Base-by-base conservation (phyloP, 495 filamentous ascomycete species). In the Penicillium lagena region DNA sequence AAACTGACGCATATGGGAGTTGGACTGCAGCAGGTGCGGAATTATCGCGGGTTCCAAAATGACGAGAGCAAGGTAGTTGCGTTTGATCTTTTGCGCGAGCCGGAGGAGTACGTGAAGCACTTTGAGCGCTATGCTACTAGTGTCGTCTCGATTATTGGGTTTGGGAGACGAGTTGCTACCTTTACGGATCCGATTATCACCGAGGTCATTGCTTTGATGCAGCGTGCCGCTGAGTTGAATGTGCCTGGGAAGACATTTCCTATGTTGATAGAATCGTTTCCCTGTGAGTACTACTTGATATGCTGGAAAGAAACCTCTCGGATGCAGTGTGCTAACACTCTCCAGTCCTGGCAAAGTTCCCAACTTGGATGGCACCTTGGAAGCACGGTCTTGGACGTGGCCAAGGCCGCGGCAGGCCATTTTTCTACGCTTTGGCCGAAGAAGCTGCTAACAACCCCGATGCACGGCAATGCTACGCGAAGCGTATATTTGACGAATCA, bases 1-100 rank as follows among this genome's bases (percentile, higher is more conserved):
- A 82, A 80, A 56, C 52, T 82, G 39, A 82, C 76, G 36, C 80
- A 84, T 45, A 56, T 72, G n/a, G 77, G 73, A 32, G 77, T 82
- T 10, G 78, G 78, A 7, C 48, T 77, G 7, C 80, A 83, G 61
- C 71, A 79, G 12, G 78, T 83, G 10, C 68, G 77, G 9, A 72
- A 69, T 15, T 82, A 82, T 46, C 72, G 78, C 0, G 56, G 62
- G 6, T 78, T 82, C 41, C 80, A 84, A 43, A 80, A 82, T 54
- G 76, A 81, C 37, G 68, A 72, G 51, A 69, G 66, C 38, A 62
- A 62, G 41, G 41, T 72, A 2, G 56, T 71, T 22, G 67, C 67
- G 9, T 63, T 57, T 31, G 56, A 67, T 43, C 45, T 72, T 5
- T 38, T 71, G 27, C 43, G 28, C 4, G 51, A 55, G 13, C 68